Evolutionary conservation across 73 alveolate species (phyloP), one percentile per base, ranked within the genome.

Genomic region (Tetrahymena elliotti): DNA sequence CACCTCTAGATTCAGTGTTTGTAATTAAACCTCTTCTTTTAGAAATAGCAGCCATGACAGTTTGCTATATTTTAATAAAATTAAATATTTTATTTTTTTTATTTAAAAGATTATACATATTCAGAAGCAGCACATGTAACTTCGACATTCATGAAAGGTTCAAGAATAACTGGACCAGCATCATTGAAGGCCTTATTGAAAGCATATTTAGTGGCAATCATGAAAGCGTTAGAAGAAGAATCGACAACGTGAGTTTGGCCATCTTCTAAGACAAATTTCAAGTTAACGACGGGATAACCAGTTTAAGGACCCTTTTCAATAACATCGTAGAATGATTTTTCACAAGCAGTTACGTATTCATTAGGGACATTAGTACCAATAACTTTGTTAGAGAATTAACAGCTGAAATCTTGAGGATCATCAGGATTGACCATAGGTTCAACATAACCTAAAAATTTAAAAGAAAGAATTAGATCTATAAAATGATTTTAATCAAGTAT

Each of bases 181-280:
- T 95, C 97, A 36, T 96, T 96, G 93, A 95, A 98, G 93, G 98
- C 98, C 88, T 96, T 96, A n/a, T 95, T 95, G 94, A 98, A 98
- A 22, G 99, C 97, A 40, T 96, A 97, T 93, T 97, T 97, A 11
- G 99, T 98, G 38, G 99, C 99, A 33, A 97, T 94, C 88, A 93
- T 96, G 95, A 98, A 98, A 92, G 99, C 99, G 84, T 95, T 93
- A 0, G 99, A 94, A 37, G 98, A 95, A 40, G 99, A 98, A 94
- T 98, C 99, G 83, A 98, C 99, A 83, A 95, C 98, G 94, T 98
- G 99, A 84, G 98, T 96, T 82, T 97, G 97, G 13, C 99, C 99
- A 93, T 98, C 99, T 93, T 96, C 97, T 52, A 98, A 94, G 37
- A 97, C 99, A 93, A 97, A 97, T 54, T 93, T 97, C 31, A 96